A percentile compares a stretch with the other conserved stretches of the same genome.
phyloP scores from a whole-genome alignment of 192 early-diverging fungal genomes.

The Martensiomyces pterosporus region DNA sequence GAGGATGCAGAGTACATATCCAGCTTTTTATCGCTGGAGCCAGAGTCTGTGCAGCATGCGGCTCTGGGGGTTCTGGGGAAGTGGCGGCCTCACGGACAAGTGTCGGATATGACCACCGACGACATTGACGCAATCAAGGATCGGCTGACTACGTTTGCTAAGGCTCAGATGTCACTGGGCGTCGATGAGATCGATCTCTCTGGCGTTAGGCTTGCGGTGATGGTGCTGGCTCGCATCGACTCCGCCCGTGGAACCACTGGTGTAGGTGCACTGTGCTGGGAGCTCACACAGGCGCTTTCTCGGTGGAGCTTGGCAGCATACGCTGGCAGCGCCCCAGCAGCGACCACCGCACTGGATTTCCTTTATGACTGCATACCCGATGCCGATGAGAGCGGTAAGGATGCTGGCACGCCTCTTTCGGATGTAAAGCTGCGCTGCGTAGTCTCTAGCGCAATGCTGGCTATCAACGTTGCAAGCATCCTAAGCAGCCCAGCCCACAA shows the following conservation, averaged over 20 bases:
- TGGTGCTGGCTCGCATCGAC: slow-evolving; percentile 31
- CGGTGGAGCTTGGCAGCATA: neutral
- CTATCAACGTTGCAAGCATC: slow-evolving; percentile 19
- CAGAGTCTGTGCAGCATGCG: slow-evolving; percentile 9
- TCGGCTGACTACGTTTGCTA: slow-evolving; percentile 12
- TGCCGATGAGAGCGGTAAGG: too few relatives aligned
- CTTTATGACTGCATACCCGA: too few relatives aligned
- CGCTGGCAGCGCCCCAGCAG: too few relatives aligned
- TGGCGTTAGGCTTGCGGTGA: slow-evolving; percentile 13
- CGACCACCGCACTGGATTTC: too few relatives aligned
- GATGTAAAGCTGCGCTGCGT: too few relatives aligned
- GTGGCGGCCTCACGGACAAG: slow-evolving; percentile 21
- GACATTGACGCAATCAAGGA: slow-evolving; percentile 10
- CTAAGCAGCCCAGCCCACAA: neutral
- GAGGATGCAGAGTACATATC: slow-evolving; percentile 33
- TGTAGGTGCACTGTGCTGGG: slow-evolving; percentile 18
- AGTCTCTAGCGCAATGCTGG: slow-evolving; percentile 22
- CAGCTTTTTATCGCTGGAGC: slow-evolving; percentile 9
- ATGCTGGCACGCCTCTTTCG: too few relatives aligned
- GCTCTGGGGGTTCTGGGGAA: slow-evolving; percentile 28
- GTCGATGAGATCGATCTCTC: slow-evolving; percentile 7
- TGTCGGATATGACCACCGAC: neutral
- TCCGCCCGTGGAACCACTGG: neutral
- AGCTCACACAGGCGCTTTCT: slow-evolving; percentile 10
- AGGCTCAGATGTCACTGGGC: neutral